Conservation (phyloP, 768 basidiomycete genomes). For the Podaxis mareebaensis region DNA sequence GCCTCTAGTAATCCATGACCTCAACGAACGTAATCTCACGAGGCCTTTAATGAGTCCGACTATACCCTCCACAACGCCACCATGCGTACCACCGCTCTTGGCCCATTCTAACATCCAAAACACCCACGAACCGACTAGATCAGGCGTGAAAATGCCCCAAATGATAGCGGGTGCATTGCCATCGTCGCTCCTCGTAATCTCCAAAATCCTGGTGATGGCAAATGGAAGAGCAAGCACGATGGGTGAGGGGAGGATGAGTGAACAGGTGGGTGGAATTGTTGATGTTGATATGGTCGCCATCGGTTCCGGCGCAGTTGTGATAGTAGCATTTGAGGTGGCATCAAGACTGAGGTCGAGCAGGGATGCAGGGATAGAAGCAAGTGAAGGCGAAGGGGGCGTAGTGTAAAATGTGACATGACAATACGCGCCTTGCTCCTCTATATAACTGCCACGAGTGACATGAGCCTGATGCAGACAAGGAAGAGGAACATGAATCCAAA, state of each 20-base stretch:
- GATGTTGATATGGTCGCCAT: slow-evolving; percentile 3
- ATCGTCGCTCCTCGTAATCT: slow-evolving; percentile 69
- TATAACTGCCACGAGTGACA: slow-evolving; percentile 84
- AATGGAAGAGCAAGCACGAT: slow-evolving; percentile 57
- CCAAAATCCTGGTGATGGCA: slow-evolving; percentile 54
- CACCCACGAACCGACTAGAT: slow-evolving; percentile 56
- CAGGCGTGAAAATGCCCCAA: slow-evolving; percentile 54
- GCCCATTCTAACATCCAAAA: slow-evolving; percentile 86
- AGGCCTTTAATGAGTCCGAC: background rate
- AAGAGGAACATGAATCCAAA: slow-evolving; percentile 66
- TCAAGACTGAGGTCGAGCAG: background rate
- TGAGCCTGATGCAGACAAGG: slow-evolving; percentile 69
- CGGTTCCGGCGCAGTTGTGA: background rate
- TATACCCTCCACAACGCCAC: background rate
- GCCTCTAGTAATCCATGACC: slow-evolving; percentile 64
- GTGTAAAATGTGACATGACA: slow-evolving; percentile 91
- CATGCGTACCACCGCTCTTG: slow-evolving; percentile 53
- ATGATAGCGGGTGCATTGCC: slow-evolving; percentile 71
- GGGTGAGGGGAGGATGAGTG: slow-evolving; percentile 59
- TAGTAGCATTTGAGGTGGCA: background rate
- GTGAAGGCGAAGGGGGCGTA: slow-evolving; percentile 51
- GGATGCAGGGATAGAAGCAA: slow-evolving; percentile 28
- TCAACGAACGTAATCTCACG: slow-evolving; percentile 42
- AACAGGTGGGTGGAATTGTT: slow-evolving; percentile 50
- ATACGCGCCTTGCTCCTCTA: slow-evolving; percentile 92